These are phyloP conservation scores for Cystobasidiaceae sp. DNA, from an alignment of 1,284 basidiomycete genomes.

Conservation along the genomic window DNA sequence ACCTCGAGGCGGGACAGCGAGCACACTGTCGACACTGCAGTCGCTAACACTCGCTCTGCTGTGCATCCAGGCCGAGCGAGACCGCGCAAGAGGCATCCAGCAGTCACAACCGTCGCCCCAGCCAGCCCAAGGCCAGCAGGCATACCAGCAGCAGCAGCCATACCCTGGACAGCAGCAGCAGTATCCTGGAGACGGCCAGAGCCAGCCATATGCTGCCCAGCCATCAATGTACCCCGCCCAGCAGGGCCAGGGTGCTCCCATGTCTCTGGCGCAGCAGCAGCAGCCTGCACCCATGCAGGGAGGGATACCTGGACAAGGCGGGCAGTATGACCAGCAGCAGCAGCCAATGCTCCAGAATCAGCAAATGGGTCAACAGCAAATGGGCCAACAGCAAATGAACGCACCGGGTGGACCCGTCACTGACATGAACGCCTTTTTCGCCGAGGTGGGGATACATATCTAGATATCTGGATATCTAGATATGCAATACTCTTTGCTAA, in stretches of 20 bases:
- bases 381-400: conserved; percentile 2
- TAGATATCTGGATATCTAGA: neutral
- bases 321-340: neutral
- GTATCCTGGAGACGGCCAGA: neutral
- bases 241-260: neutral
- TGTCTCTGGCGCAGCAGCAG: neutral
- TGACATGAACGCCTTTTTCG: conserved; percentile 23
- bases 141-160: neutral
- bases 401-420: neutral
- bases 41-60: neutral
- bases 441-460: conserved; percentile 9
- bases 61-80: conserved; percentile 21
- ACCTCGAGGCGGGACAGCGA: neutral
- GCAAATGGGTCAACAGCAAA: neutral
- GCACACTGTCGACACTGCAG: neutral
- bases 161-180: neutral
- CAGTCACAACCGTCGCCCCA: neutral
- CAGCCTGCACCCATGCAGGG: neutral
- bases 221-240: neutral
- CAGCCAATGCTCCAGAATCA: neutral
- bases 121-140: no score
- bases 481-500: neutral
- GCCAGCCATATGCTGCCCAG: neutral
- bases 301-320: neutral
- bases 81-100: conserved; percentile 14